phyloP scores from a whole-genome alignment of 169 alveolate genomes.

The Ichthyophthirius multifiliis region DNA sequence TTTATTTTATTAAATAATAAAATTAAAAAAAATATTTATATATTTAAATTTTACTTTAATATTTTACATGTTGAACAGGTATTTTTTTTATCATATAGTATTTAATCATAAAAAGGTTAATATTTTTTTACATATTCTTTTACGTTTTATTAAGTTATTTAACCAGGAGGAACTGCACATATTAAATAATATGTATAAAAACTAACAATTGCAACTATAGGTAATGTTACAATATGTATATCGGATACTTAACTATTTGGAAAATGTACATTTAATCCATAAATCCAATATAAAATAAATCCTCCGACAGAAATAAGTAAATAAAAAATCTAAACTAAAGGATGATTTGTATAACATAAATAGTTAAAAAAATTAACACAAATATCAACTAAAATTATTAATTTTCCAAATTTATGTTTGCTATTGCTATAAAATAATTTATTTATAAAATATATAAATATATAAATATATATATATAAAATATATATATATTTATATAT shows the following conservation, averaged over 20 bases:
- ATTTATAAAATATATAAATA: too few species aligned
- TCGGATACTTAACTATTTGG: constrained; percentile 15
- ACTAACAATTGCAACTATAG: constrained; percentile 34
- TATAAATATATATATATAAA: too few species aligned
- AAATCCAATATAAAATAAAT: constrained; percentile 30
- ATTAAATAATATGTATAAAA: constrained; percentile 55
- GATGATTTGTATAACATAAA: constrained; percentile 43
- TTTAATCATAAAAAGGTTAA: constrained; percentile 41
- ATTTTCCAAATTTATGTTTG: too few species aligned
- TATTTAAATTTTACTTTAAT: constrained; percentile 17
- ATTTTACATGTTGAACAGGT: constrained; percentile 46
- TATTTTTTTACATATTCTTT: constrained; percentile 36
- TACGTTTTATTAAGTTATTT: constrained; percentile 45
- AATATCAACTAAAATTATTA: too few species aligned
- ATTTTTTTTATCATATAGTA: constrained; percentile 29
- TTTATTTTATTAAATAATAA: constrained; percentile 15
- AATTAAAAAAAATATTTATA: not conserved
- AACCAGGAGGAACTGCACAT: constrained; percentile 58
- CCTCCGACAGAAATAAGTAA: constrained; percentile 52
- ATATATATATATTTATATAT: too few species aligned
- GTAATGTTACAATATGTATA: constrained; percentile 25
- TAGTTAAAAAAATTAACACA: too few species aligned
- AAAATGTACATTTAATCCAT: constrained; percentile 37
- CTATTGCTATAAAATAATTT: too few species aligned
- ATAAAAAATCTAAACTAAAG: constrained; percentile 44